A percentile compares a stretch with the other conserved stretches of the same genome.
Conservation (phyloP, 2,329 filamentous ascomycete species). For the Ceratocystis papillata region DNA sequence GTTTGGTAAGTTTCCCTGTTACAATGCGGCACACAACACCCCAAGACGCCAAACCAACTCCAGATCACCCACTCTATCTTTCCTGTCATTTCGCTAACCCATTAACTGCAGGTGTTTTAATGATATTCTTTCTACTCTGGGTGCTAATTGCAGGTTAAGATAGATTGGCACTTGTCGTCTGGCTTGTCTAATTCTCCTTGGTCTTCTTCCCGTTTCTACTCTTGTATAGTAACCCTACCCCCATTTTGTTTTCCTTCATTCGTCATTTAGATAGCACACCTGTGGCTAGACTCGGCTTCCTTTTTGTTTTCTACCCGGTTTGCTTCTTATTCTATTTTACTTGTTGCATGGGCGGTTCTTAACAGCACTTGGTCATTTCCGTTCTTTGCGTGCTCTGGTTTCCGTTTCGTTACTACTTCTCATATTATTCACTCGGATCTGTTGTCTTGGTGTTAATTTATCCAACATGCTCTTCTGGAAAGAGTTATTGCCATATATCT, state of each 20-base stretch:
- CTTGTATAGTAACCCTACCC: constrained; percentile 1
- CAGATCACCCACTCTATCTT: background rate
- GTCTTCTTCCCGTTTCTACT: background rate
- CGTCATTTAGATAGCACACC: constrained; percentile 1
- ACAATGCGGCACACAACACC: background rate
- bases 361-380: constrained; percentile 4
- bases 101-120: constrained; percentile 54
- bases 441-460: constrained; percentile 2
- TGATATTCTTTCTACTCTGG: constrained; percentile 83
- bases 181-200: background rate
- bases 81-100: constrained; percentile 33
- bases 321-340: background rate
- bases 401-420: background rate
- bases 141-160: constrained; percentile 50
- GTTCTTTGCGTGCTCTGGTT: background rate
- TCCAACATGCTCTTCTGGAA: constrained; percentile 10
- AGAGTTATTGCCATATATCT: background rate
- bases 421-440: constrained; percentile 1
- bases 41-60: background rate
- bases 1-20: constrained; percentile 32
- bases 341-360: constrained; percentile 25
- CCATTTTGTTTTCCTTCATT: background rate
- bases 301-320: background rate
- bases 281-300: background rate
- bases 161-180: background rate